Percentiles rank a stretch among this genome's conserved stretches.
phyloP scores from a whole-genome alignment of 805 yeast genomes.

The Yarrowia deformans region DNA sequence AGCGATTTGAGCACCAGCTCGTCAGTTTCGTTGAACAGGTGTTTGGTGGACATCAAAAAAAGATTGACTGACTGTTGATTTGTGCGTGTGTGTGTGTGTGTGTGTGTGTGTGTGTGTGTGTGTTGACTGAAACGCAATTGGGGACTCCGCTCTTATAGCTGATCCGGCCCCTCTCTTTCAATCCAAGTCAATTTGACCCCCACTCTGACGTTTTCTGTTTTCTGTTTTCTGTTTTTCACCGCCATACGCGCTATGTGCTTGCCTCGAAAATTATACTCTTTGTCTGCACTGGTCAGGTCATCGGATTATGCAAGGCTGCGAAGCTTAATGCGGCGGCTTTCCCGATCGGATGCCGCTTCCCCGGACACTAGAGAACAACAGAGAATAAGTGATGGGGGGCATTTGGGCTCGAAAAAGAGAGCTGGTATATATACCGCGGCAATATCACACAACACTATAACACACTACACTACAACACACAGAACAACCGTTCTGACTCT shows the following conservation, averaged over 20 bases:
- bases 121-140: neutral
- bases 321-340: slow-evolving; percentile 31
- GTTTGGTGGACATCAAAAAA: slow-evolving; percentile 56
- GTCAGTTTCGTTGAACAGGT: slow-evolving; percentile 53
- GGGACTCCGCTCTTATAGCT: slow-evolving; percentile 2
- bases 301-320: slow-evolving; percentile 20
- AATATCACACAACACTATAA: neutral
- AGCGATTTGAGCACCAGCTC: slow-evolving; percentile 53
- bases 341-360: slow-evolving; percentile 21
- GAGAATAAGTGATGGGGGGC: neutral
- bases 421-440: neutral
- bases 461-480: too few relatives aligned
- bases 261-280: slow-evolving; percentile 13
- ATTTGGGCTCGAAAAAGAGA: neutral
- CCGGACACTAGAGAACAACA: neutral
- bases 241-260: neutral
- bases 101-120: neutral
- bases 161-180: slow-evolving; percentile 11
- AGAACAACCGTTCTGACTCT: neutral
- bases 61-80: too few relatives aligned
- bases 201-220: neutral
- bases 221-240: neutral
- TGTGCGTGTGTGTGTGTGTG: neutral
- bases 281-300: slow-evolving; percentile 20
- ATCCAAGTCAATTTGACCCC: slow-evolving; percentile 9